A percentile compares a stretch with the other conserved stretches of the same genome.
phyloP scores from a whole-genome alignment of 179 eudicot genomes.

The Silene coronaria region DNA sequence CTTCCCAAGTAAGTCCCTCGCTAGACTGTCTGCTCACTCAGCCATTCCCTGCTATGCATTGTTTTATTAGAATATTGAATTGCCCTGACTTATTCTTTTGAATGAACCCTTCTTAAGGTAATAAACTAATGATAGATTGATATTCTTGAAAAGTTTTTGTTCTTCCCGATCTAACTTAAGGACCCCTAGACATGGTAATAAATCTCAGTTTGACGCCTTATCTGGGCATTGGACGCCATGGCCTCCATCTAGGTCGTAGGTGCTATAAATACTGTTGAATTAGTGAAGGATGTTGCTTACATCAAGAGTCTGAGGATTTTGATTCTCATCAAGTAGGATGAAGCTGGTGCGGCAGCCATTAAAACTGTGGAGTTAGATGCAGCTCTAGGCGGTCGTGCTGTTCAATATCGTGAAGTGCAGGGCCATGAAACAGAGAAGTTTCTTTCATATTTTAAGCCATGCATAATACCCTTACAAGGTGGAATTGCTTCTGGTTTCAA shows the following conservation, averaged over 20 bases:
- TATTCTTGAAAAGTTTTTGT: background rate
- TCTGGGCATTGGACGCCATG: no score
- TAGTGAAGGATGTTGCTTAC: background rate
- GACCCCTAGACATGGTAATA: background rate
- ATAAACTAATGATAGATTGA: no score
- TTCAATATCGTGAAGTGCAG: conserved; percentile 93
- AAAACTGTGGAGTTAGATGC: conserved; percentile 95
- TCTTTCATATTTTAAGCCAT: conserved; percentile 94
- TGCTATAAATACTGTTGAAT: background rate
- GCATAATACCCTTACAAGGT: conserved; percentile 93
- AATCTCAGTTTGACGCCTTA: no score
- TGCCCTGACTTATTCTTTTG: background rate
- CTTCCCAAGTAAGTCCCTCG: conserved; percentile 64
- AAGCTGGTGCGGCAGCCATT: conserved; percentile 86
- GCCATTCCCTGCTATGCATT: background rate
- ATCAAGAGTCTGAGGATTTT: conserved; percentile 20
- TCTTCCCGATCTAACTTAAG: background rate
- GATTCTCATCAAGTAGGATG: conserved; percentile 57
- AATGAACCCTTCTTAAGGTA: background rate
- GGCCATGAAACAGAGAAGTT: conserved; percentile 96
- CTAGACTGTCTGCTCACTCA: conserved; percentile 2
- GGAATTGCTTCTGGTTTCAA: conserved; percentile 91
- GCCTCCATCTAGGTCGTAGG: no score
- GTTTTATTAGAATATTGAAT: background rate
- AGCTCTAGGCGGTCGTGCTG: conserved; percentile 92